phyloP scores from a whole-genome alignment of 208 protist species.

The Crithidia thermophila region DNA sequence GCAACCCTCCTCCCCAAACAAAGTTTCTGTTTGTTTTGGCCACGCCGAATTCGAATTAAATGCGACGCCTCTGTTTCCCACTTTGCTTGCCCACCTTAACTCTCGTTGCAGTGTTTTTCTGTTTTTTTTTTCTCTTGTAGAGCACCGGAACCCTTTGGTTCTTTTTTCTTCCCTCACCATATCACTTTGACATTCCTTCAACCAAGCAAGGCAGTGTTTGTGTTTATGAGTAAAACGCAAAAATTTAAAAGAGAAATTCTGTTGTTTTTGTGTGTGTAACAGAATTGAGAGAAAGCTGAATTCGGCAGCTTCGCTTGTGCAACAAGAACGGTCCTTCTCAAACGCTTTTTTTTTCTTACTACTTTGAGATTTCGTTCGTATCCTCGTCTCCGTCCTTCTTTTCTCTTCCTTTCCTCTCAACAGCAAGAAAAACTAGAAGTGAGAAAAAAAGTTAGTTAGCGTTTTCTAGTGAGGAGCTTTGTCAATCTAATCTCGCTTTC shows the following conservation, averaged over 20 bases:
- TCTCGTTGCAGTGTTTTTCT: neutral
- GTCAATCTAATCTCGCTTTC: conserved; percentile 8
- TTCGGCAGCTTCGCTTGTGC: too few relatives aligned
- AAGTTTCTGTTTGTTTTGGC: neutral
- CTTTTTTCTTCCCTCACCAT: conserved; percentile 15
- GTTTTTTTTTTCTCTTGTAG: neutral
- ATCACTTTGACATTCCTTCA: neutral
- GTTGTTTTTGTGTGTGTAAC: too few relatives aligned
- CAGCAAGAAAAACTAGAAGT: too few relatives aligned
- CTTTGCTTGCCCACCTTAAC: too few relatives aligned
- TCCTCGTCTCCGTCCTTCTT: neutral
- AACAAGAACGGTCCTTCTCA: too few relatives aligned
- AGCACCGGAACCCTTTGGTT: neutral
- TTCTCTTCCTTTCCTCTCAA: too few relatives aligned
- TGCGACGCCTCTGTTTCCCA: too few relatives aligned
- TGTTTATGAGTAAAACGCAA: conserved; percentile 18
- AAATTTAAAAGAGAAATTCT: conserved; percentile 13
- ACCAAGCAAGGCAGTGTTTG: conserved; percentile 23
- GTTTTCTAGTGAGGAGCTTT: too few relatives aligned
- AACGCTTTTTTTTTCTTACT: conserved; percentile 21
- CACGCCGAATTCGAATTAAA: too few relatives aligned
- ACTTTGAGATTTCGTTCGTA: neutral
- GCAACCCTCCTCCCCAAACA: too few relatives aligned
- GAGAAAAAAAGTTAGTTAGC: neutral
- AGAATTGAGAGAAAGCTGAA: too few relatives aligned